Evolutionary conservation across 306 rosid genomes (phyloP).

Genomic region (Begonia peltatifolia): DNA sequence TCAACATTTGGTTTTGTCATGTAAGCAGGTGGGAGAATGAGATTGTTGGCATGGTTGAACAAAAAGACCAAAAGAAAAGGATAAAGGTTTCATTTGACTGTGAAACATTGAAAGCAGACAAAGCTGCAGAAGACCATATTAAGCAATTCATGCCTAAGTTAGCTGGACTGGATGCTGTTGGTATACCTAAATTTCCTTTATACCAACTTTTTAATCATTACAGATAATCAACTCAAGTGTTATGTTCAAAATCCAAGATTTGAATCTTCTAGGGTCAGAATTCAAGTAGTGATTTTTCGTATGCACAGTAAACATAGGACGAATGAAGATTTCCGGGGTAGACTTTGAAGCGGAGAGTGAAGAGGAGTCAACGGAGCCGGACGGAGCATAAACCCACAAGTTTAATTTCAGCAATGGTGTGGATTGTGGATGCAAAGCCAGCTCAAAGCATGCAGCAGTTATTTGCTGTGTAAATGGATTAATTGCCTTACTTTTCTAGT

Average conservation of each 20-base stretch:
- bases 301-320: conserved; percentile 70
- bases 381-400: too few species aligned
- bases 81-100: conserved; percentile 50
- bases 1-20: too few species aligned
- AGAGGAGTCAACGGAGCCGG: conserved; percentile 9
- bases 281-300: conserved; percentile 7
- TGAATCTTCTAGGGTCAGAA: background rate
- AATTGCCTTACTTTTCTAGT: too few species aligned
- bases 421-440: background rate
- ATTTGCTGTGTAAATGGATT: background rate
- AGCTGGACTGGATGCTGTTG: conserved; percentile 82
- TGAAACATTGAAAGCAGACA: conserved; percentile 69
- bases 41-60: conserved; percentile 45
- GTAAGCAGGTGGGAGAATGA: too few species aligned
- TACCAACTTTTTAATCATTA: background rate
- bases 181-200: conserved; percentile 14
- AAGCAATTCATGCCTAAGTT: conserved; percentile 74
- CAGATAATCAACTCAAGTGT: background rate
- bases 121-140: conserved; percentile 88
- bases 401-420: background rate
- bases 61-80: conserved; percentile 46
- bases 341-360: conserved; percentile 32
- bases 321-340: conserved; percentile 65
- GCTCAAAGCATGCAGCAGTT: background rate
- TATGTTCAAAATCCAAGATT: background rate